Percentiles rank a stretch among this genome's conserved stretches.
Evolutionary conservation across 192 early-diverging fungal species (phyloP).

Genomic region (Coemansia sp.): DNA sequence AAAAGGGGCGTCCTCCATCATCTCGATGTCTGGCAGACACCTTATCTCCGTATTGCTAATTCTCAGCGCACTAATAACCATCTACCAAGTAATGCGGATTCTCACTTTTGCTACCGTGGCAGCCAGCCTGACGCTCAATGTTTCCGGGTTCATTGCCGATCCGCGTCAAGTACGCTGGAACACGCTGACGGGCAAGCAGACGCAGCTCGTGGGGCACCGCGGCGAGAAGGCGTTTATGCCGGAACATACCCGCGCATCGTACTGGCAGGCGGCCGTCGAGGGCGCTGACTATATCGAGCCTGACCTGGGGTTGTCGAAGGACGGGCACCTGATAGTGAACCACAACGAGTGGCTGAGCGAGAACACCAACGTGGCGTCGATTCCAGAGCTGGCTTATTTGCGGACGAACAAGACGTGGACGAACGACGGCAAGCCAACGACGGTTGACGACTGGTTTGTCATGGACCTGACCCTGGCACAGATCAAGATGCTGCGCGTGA

Average conservation of each 20-base stretch:
- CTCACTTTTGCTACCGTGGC: background rate
- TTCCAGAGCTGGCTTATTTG: conserved; percentile 27
- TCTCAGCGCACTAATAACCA: background rate
- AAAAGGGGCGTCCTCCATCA: background rate
- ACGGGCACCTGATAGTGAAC: conserved; percentile 51
- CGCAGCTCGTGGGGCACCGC: conserved; percentile 46
- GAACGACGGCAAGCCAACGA: conserved; percentile 3
- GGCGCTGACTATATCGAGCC: conserved; percentile 52
- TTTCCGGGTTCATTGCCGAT: conserved; percentile 10
- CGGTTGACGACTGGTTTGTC: conserved; percentile 50
- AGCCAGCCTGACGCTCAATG: background rate
- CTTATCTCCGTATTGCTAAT: background rate
- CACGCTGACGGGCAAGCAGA: conserved; percentile 28
- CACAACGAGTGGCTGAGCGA: conserved; percentile 54
- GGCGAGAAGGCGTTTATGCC: conserved; percentile 57
- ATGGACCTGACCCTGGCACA: conserved; percentile 45
- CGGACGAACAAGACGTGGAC: conserved; percentile 37
- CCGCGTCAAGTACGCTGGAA: conserved; percentile 20
- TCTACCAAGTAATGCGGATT: conserved; percentile 3
- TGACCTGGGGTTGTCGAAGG: conserved; percentile 44
- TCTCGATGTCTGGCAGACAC: background rate
- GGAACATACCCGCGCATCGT: conserved; percentile 47
- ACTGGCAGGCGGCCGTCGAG: conserved; percentile 54
- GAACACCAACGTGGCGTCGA: conserved; percentile 31
- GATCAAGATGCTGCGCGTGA: conserved; percentile 27